Percentiles rank a stretch among this genome's conserved stretches.
phyloP scores from a whole-genome alignment of 2,329 filamentous ascomycete genomes.

The Didymella exigua region DNA sequence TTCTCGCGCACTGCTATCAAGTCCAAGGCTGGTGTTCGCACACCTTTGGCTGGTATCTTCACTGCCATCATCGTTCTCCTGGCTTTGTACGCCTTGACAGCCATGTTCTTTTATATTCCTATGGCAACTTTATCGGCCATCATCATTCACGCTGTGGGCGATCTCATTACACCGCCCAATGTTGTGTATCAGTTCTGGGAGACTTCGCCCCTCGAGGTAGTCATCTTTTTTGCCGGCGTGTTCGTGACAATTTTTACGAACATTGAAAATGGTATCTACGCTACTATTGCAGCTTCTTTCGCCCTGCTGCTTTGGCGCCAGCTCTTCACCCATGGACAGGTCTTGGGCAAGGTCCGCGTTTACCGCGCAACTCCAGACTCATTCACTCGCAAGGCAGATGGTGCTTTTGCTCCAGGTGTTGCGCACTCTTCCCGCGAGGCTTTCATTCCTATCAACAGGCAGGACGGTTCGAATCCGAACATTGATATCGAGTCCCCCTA shows the following conservation, averaged over 20 bases:
- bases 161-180: conserved; percentile 89
- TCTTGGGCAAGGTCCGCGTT: conserved; percentile 77
- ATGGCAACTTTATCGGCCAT: conserved; percentile 80
- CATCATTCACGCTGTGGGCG: conserved; percentile 94
- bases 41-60: conserved; percentile 87
- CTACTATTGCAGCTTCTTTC: conserved; percentile 77
- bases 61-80: conserved; percentile 85
- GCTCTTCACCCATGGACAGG: conserved; percentile 79
- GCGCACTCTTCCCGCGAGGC: conserved; percentile 33
- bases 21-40: conserved; percentile 93
- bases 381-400: conserved; percentile 56
- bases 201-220: conserved; percentile 84
- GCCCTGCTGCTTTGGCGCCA: conserved; percentile 83
- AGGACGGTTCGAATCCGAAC: conserved; percentile 88
- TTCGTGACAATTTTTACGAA: conserved; percentile 80
- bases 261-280: conserved; percentile 93
- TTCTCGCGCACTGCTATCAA: conserved; percentile 98
- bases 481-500: conserved; percentile 81
- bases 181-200: conserved; percentile 95
- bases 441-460: conserved; percentile 75
- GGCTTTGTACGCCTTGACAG: conserved; percentile 86
- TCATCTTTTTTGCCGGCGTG: conserved; percentile 94
- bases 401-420: conserved; percentile 16
- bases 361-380: conserved; percentile 84
- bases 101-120: conserved; percentile 94